Conservation (phyloP, 2,329 filamentous ascomycete genomes). For the Colletotrichum sidae region DNA sequence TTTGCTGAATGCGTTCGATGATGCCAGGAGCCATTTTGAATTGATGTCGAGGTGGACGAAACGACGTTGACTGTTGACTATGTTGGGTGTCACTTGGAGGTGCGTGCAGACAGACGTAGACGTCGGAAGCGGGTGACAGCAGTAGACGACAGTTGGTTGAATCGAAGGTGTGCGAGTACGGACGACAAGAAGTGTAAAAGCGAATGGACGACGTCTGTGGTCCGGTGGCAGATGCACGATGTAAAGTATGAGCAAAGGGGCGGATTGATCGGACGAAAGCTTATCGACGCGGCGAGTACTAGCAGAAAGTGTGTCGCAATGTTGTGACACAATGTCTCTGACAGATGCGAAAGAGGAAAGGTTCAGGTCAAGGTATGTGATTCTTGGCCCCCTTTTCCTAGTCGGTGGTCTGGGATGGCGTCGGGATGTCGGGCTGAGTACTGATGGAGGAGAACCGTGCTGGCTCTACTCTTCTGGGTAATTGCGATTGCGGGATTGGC, state of each 20-base stretch:
- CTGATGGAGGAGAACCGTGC: conserved; percentile 6
- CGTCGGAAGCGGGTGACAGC: conserved; percentile 1
- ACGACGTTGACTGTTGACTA: background rate
- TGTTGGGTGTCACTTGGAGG: background rate
- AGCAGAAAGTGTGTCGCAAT: conserved; percentile 26
- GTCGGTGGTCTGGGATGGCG: conserved; percentile 3
- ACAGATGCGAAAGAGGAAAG: conserved; percentile 10
- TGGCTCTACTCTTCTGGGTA: background rate
- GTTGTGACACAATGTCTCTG: conserved; percentile 34
- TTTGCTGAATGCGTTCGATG: conserved; percentile 71
- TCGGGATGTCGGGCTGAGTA: conserved; percentile 14
- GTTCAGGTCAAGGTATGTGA: conserved; percentile 10
- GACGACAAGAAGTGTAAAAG: conserved; percentile 1
- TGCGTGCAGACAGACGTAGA: conserved; percentile 2
- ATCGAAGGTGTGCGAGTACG: background rate
- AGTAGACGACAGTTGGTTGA: conserved; percentile 19
- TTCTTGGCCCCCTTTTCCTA: conserved; percentile 12
- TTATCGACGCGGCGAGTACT: conserved; percentile 26
- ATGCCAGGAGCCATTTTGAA: conserved; percentile 61
- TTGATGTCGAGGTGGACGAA: background rate
- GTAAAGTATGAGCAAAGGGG: conserved; percentile 12
- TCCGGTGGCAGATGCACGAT: conserved; percentile 16
- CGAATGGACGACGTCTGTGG: conserved; percentile 9
- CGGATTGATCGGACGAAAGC: conserved; percentile 27
- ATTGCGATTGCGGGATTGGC: conserved; percentile 12